phyloP scores from a whole-genome alignment of 1,139 yeast genomes.

The Candida frijolesensis region DNA sequence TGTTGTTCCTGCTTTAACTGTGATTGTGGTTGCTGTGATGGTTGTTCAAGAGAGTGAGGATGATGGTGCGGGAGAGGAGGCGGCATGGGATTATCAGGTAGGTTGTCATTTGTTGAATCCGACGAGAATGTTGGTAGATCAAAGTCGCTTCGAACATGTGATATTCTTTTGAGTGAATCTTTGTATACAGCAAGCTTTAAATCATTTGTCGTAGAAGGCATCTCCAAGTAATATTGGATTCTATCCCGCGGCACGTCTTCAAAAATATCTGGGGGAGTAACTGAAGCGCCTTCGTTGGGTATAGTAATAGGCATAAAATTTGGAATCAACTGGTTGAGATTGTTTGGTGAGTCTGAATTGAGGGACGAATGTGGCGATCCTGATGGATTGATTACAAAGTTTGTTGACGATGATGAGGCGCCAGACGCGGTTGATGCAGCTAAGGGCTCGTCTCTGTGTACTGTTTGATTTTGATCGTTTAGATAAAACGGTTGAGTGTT shows the following conservation, averaged over 20 bases:
- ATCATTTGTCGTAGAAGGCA: conserved; percentile 20
- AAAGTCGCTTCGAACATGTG: conserved; percentile 7
- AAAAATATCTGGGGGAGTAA: conserved; percentile 17
- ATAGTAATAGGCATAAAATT: conserved; percentile 13
- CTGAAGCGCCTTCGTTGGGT: conserved; percentile 13
- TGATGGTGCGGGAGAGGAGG: too few species aligned
- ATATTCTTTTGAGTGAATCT: conserved; percentile 18
- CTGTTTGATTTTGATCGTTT: conserved; percentile 4
- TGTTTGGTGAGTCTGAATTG: conserved; percentile 15
- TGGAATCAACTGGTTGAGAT: conserved; percentile 12
- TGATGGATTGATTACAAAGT: conserved; percentile 1
- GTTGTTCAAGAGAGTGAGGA: neutral
- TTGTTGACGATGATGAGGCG: conserved; percentile 1
- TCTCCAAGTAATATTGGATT: conserved; percentile 9
- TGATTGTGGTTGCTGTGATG: neutral
- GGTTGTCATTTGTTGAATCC: conserved; percentile 1
- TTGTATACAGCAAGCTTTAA: conserved; percentile 22
- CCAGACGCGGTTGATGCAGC: neutral
- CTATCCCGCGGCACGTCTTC: conserved; percentile 10
- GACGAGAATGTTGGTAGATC: conserved; percentile 5
- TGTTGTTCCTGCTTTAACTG: conserved; percentile 6
- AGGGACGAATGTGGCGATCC: conserved; percentile 13
- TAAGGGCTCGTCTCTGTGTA: neutral
- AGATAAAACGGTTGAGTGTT: neutral
- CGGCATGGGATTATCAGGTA: neutral